A percentile compares a stretch with the other conserved stretches of the same genome.
These are phyloP conservation scores for Asterochloris sp. DNA, from an alignment of 139 green algal genomes.

Conservation along the genomic window DNA sequence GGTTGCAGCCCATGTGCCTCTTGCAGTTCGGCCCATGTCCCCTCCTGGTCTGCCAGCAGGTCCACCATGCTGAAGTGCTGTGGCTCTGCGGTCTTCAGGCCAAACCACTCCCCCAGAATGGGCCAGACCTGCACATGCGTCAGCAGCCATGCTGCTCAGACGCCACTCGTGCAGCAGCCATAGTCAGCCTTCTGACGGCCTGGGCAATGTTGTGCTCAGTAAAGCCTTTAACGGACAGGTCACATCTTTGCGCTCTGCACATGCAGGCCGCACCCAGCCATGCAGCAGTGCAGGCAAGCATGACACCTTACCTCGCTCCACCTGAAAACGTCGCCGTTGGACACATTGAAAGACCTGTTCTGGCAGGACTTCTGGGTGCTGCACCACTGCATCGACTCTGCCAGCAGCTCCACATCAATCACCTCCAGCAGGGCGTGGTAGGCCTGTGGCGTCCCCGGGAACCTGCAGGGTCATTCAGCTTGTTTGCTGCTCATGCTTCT, in stretches of 20 bases:
- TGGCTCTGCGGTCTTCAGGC: background rate
- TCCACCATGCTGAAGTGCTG: background rate
- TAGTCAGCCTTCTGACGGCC: no score
- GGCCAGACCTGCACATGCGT: background rate
- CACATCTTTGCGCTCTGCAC: no score
- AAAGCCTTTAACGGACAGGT: no score
- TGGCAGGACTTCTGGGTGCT: background rate
- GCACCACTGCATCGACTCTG: background rate
- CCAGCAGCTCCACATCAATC: constrained; percentile 10
- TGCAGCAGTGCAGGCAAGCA: no score
- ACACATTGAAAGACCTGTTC: constrained; percentile 15
- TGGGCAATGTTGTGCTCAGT: no score
- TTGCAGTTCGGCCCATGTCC: no score
- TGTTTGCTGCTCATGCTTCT: no score
- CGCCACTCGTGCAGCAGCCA: no score
- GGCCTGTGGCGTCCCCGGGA: background rate
- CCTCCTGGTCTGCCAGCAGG: no score
- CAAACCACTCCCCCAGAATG: constrained; percentile 1
- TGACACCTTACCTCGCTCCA: background rate
- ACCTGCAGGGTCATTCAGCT: background rate
- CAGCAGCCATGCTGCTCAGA: no score
- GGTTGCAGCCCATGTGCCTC: no score
- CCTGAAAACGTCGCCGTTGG: constrained; percentile 11
- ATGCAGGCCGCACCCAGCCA: no score
- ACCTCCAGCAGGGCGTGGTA: constrained; percentile 4